Conservation (phyloP, 2,329 filamentous ascomycete species). For the Escovopsis sp. region DNA sequence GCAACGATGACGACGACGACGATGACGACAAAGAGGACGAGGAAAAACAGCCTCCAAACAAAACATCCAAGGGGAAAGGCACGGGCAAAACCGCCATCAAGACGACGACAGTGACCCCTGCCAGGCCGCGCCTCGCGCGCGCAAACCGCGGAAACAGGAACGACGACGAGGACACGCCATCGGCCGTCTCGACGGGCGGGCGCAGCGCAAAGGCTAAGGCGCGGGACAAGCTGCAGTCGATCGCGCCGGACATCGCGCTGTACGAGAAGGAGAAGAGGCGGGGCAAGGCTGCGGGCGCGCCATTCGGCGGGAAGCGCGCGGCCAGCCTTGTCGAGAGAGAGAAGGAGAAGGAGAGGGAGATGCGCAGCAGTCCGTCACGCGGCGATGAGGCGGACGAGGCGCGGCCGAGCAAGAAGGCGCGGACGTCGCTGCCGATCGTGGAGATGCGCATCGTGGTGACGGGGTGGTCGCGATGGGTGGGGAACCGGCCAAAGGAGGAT, state of each 20-base stretch:
- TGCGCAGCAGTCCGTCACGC: conserved; percentile 24
- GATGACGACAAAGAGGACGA: not conserved
- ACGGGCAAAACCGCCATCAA: too few relatives aligned
- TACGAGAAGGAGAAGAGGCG: conserved; percentile 93
- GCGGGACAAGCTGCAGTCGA: conserved; percentile 55
- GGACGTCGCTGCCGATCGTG: conserved; percentile 44
- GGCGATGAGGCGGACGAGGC: conserved; percentile 24
- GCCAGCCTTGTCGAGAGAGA: conserved; percentile 37
- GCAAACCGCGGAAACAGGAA: conserved; percentile 71
- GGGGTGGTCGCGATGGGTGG: conserved; percentile 69
- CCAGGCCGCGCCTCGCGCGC: conserved; percentile 28
- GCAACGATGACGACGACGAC: conserved; percentile 11
- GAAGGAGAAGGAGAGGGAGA: conserved; percentile 35
- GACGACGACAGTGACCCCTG: conserved; percentile 24
- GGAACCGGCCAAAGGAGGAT: conserved; percentile 58
- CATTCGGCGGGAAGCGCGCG: conserved; percentile 49
- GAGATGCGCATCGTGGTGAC: conserved; percentile 68
- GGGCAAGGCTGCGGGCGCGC: conserved; percentile 26
- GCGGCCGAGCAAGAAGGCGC: conserved; percentile 45
- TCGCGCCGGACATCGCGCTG: conserved; percentile 71
- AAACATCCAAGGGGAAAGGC: too few relatives aligned
- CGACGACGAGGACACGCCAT: conserved; percentile 77
- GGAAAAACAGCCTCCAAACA: conserved; percentile 2
- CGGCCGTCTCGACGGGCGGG: conserved; percentile 48
- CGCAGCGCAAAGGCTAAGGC: conserved; percentile 83